Evolutionary conservation across 768 basidiomycete genomes (phyloP), one percentile per base, ranked within the genome.

Genomic region (Trametes sanguinea): DNA sequence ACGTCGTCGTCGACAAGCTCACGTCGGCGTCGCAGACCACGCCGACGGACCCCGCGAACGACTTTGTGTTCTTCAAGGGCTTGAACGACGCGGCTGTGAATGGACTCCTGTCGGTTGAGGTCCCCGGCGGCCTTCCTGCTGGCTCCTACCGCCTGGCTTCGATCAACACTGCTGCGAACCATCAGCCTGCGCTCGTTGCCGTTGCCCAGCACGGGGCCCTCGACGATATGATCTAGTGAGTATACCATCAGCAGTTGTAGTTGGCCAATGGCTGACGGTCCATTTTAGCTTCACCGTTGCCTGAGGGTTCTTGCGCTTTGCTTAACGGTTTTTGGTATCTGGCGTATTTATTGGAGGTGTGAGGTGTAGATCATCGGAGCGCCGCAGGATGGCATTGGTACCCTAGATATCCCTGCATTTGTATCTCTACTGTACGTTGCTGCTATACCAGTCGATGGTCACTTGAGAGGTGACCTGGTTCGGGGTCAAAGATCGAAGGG

Each of bases 41-140:
- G 1, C 77, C 83, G 1, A 78, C 77, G 13, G 72, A 87, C 71
- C 80, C 84, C 14, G 76, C 67, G 30, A 71, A 75, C 33, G 57
- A 27, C 50, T 88, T 88, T 59, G 80, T 80, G 10, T 88, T 83
- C 74, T 89, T 88, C 79, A 80, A 77, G 69, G 79, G 78, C 42
- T 61, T 88, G 66, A 85, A 83, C 69, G 67, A 61, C 9, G 76
- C 76, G 1, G 78, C 83, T 13, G 73, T 72, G 37, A 72, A 67
- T 56, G 87, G 86, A 3, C 45, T 77, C 9, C 75, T 87, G 5
- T 72, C 77, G 42, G 76, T 80, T 17, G 75, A 73, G 27, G 82
- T 89, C 59, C 74, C 77, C 1, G 79, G 75, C 32, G 87, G 87
- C 50, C 77, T 89, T 6, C 77, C 80, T 9, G 77, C 75, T 30